Evolutionary conservation across 768 basidiomycete genomes (phyloP), one percentile per base, ranked within the genome.

Genomic region (Rhizopogon roseolus): DNA sequence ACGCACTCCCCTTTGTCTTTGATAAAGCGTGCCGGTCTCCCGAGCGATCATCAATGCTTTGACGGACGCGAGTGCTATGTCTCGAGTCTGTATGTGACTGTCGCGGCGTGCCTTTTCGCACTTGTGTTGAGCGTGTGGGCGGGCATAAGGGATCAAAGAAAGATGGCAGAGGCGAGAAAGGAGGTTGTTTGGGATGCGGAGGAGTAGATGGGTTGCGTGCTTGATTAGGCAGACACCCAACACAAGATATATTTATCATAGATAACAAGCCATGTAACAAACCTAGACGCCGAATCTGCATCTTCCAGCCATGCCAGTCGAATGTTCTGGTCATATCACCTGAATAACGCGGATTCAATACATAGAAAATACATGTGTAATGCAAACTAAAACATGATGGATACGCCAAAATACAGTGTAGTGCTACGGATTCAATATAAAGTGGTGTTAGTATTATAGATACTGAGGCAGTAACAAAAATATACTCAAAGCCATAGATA

Each of bases 21-120:
- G 22, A 19, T 50, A 34, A 39, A 22, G 11, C 36, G 49, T 7
- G 63, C 63, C 16, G 65, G 55, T 13, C 38, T 67, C 5, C 58
- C 67, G 22, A 64, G 64, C 13, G 64, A 64, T 44, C 76, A 74
- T 6, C 77, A 78, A 49, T 88, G 87, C 59, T 63, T 81, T 16
- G 65, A 77, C 41, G 87, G 87, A 1, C 72, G 74, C 46, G 66
- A 72, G 27, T 89, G 87, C 59, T 89, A 89, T 56, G 69, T 79
- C 25, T 75, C 73, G 40, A 82, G 81, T 50, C 62, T 89, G 43
- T 72, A 80, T 58, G 61, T 89, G 57, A 75, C 74, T 1, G 62
- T 66, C 2, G 50, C 62, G 5, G 73, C 71, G 16, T 76, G 74
- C 39, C 61, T 66, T 9, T 13, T 63, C 9, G 71, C 74, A 19